Evolutionary conservation across 139 green algal genomes (phyloP).

Genomic region (Yamagishiella unicocca): DNA sequence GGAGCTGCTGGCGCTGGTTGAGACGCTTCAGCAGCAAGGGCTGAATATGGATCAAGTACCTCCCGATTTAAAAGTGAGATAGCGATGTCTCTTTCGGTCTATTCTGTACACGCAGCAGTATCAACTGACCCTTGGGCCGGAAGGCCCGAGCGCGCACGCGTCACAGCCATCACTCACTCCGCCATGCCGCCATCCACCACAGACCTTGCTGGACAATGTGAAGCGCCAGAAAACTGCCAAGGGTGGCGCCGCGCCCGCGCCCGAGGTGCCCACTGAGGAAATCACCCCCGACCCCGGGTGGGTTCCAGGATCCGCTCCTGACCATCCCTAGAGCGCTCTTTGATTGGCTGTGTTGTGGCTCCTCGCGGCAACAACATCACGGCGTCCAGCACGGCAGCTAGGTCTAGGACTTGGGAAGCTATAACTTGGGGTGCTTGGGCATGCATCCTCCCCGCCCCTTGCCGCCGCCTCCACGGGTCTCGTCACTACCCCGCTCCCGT

Average conservation of each 20-base stretch:
- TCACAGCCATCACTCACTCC: neutral
- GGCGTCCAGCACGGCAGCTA: too few relatives aligned
- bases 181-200: neutral
- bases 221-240: constrained; percentile 58
- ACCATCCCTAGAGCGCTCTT: too few relatives aligned
- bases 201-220: constrained; percentile 63
- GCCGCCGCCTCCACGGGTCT: too few relatives aligned
- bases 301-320: neutral
- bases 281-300: constrained; percentile 68
- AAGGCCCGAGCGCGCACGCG: neutral
- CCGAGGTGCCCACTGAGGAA: constrained; percentile 53
- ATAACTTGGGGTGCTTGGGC: too few relatives aligned
- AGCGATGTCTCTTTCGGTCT: too few relatives aligned
- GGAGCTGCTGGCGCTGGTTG: constrained; percentile 38
- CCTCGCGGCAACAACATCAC: too few relatives aligned
- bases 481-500: neutral
- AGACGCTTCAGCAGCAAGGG: constrained; percentile 42
- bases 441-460: too few relatives aligned
- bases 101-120: too few relatives aligned
- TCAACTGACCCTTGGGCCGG: too few relatives aligned
- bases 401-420: too few relatives aligned
- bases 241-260: constrained; percentile 1
- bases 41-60: constrained; percentile 42
- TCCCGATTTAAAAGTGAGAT: constrained; percentile 49
- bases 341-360: too few relatives aligned